Conservation (phyloP, 2,329 filamentous ascomycete species). For the Atkinsonella hypoxylon region DNA sequence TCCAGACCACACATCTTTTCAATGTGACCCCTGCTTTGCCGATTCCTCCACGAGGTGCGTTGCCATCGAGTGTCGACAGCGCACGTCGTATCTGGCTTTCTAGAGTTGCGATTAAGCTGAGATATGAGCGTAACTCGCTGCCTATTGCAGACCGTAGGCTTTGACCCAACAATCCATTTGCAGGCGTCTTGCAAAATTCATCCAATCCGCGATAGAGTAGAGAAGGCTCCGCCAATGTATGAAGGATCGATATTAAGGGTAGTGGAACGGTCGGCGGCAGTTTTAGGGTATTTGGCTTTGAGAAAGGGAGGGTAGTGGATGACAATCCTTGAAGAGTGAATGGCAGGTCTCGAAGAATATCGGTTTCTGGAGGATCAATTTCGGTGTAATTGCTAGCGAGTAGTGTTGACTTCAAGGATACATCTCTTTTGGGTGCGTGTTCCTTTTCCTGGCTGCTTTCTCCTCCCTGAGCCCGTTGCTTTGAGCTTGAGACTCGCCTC, state of each 20-base stretch:
- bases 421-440: slow-evolving; percentile 30
- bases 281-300: slow-evolving; percentile 54
- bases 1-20: slow-evolving; percentile 95
- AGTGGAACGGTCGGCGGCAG: slow-evolving; percentile 70
- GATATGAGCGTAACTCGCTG: slow-evolving; percentile 75
- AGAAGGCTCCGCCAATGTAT: slow-evolving; percentile 84
- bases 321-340: slow-evolving; percentile 90
- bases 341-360: slow-evolving; percentile 67
- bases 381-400: slow-evolving; percentile 45
- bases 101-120: slow-evolving; percentile 80
- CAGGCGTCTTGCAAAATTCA: slow-evolving; percentile 68
- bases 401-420: slow-evolving; percentile 44
- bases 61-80: slow-evolving; percentile 59
- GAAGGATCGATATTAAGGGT: slow-evolving; percentile 74
- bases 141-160: slow-evolving; percentile 81
- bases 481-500: slow-evolving; percentile 29
- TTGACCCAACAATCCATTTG: slow-evolving; percentile 79
- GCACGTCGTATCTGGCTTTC: slow-evolving; percentile 86
- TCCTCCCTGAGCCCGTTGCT: slow-evolving; percentile 19
- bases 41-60: slow-evolving; percentile 55
- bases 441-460: slow-evolving; percentile 15
- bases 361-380: slow-evolving; percentile 51
- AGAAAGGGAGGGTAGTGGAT: slow-evolving; percentile 71
- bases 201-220: slow-evolving; percentile 77
- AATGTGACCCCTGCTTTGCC: slow-evolving; percentile 84